Conservation (phyloP, 2,329 filamentous ascomycete species). For the Aspergillus arachidicola region DNA sequence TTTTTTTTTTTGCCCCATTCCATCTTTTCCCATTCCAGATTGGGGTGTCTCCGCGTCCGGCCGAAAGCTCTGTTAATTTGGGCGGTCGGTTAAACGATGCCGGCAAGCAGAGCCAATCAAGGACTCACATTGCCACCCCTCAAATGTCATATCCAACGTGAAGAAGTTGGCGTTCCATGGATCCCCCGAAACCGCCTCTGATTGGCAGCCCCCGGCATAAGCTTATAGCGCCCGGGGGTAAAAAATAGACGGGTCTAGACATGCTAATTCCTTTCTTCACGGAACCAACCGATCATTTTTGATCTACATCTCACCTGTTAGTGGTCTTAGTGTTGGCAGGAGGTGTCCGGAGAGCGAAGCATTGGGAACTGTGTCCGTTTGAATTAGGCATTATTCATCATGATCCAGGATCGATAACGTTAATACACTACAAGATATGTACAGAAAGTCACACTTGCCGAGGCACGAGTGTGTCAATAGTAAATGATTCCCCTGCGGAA, state of each 20-base stretch:
- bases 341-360: background rate
- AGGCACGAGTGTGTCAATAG: background rate
- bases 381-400: background rate
- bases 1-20: no score
- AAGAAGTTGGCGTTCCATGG: background rate
- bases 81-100: background rate
- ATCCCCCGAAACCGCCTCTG: background rate
- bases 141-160: background rate
- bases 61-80: background rate
- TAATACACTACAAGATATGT: slow-evolving; percentile 2
- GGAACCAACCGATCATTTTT: background rate
- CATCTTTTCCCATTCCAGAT: slow-evolving; percentile 2
- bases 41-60: background rate
- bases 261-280: background rate
- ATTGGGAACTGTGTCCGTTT: background rate
- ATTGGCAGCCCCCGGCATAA: slow-evolving; percentile 1
- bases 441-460: background rate
- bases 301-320: background rate
- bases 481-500: no score
- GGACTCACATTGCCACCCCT: background rate
- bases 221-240: background rate
- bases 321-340: background rate
- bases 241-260: background rate
- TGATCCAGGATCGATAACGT: background rate
- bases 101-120: background rate